These are phyloP conservation scores for Mortierella sp. DNA, from an alignment of 371 early-diverging fungal species.

Conservation along the genomic window DNA sequence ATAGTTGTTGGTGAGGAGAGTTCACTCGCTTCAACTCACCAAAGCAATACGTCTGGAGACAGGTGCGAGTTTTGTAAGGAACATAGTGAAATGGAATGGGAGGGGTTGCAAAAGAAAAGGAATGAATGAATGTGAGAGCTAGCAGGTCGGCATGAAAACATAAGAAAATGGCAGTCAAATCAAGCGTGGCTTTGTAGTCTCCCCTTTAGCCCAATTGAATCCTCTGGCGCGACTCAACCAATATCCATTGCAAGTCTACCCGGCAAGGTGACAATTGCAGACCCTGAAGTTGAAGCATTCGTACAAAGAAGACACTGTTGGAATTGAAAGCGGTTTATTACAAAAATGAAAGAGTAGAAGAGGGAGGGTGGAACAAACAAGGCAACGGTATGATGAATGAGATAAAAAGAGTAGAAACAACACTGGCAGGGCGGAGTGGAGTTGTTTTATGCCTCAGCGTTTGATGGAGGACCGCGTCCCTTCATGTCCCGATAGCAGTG, in stretches of 20 bases:
- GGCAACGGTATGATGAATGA: neutral
- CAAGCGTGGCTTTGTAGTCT: neutral
- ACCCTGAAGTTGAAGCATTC: neutral
- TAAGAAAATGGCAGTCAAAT: neutral
- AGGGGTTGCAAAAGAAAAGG: neutral
- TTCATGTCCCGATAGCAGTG: slow-evolving; percentile 79
- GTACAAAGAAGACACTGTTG: neutral
- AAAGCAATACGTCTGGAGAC: slow-evolving; percentile 45
- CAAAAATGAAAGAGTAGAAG: neutral
- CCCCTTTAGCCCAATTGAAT: neutral
- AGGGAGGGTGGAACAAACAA: too few relatives aligned
- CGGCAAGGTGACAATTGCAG: too few relatives aligned
- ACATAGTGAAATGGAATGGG: slow-evolving; percentile 22
- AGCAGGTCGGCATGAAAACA: neutral
- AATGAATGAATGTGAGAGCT: neutral
- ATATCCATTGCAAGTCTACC: too few relatives aligned
- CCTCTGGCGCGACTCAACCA: neutral
- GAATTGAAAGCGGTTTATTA: neutral
- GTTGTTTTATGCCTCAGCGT: slow-evolving; percentile 25
- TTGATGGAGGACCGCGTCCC: slow-evolving; percentile 51
- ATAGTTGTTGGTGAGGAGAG: neutral
- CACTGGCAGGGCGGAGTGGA: neutral
- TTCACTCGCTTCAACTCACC: slow-evolving; percentile 19
- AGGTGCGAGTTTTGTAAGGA: slow-evolving; percentile 29
- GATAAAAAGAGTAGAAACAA: neutral